phyloP scores from a whole-genome alignment of 768 basidiomycete species.

The Phlebiopsis flavidoalba region DNA sequence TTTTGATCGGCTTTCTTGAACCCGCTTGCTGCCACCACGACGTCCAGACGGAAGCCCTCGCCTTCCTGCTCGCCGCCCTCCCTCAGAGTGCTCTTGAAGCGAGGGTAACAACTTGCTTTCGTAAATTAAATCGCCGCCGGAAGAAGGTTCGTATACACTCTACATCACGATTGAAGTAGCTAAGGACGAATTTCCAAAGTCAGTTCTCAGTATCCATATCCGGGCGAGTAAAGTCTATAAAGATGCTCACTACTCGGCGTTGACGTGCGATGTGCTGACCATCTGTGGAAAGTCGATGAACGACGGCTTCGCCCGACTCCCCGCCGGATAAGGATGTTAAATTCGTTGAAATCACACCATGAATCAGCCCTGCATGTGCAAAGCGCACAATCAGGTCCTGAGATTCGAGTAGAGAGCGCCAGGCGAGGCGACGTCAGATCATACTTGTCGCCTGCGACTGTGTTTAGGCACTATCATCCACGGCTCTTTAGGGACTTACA shows the following conservation, averaged over 20 bases:
- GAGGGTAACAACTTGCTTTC: slow-evolving; percentile 87
- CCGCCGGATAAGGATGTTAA: slow-evolving; percentile 91
- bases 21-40: slow-evolving; percentile 91
- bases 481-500: slow-evolving; percentile 47
- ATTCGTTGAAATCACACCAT: slow-evolving; percentile 98
- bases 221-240: not conserved
- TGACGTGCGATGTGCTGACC: slow-evolving; percentile 95
- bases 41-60: slow-evolving; percentile 73
- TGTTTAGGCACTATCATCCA: not conserved
- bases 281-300: slow-evolving; percentile 99
- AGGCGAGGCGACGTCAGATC: slow-evolving; percentile 75
- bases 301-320: slow-evolving; percentile 71
- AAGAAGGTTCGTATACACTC: slow-evolving; percentile 95
- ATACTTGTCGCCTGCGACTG: slow-evolving; percentile 72
- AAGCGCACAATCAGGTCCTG: slow-evolving; percentile 95
- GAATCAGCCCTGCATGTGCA: slow-evolving; percentile 91
- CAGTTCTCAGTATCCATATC: not conserved
- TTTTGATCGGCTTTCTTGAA: slow-evolving; percentile 83
- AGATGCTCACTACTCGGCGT: slow-evolving; percentile 86
- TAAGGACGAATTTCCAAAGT: slow-evolving; percentile 24
- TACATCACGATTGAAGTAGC: slow-evolving; percentile 99
- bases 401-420: slow-evolving; percentile 86
- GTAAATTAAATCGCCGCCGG: slow-evolving; percentile 82
- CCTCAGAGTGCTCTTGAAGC: slow-evolving; percentile 63
- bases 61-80: slow-evolving; percentile 33